phyloP scores from a whole-genome alignment of 106 monocot species.

The Iris macrosiphon region DNA sequence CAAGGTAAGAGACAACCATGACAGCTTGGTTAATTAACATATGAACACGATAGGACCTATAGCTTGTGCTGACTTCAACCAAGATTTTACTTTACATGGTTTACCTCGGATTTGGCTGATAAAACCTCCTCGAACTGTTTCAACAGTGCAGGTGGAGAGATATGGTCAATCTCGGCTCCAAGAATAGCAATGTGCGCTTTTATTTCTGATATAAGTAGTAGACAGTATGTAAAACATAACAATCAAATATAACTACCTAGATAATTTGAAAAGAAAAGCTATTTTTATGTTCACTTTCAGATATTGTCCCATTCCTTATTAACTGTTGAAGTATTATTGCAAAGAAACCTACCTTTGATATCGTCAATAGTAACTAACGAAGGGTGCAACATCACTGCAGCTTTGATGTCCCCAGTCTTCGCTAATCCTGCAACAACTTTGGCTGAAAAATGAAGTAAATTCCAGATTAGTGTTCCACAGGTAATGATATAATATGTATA shows the following conservation, averaged over 20 bases:
- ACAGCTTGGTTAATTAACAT: too few relatives aligned
- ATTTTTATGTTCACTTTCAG: too few relatives aligned
- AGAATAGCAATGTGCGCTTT: slow-evolving; percentile 49
- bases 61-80: too few relatives aligned
- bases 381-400: slow-evolving; percentile 67
- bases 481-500: too few relatives aligned
- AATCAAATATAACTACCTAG: too few relatives aligned
- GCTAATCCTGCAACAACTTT: slow-evolving; percentile 55
- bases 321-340: too few relatives aligned
- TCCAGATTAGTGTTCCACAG: not conserved
- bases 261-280: too few relatives aligned
- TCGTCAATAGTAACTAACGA: slow-evolving; percentile 66
- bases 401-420: slow-evolving; percentile 49
- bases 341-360: slow-evolving; percentile 57
- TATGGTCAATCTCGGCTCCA: slow-evolving; percentile 54
- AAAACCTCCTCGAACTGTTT: slow-evolving; percentile 57
- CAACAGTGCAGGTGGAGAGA: slow-evolving; percentile 42
- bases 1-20: too few relatives aligned
- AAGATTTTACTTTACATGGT: not conserved
- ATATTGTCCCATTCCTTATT: too few relatives aligned
- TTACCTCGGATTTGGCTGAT: slow-evolving; percentile 39
- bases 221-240: too few relatives aligned
- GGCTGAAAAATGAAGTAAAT: slow-evolving; percentile 32
- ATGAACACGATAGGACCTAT: too few relatives aligned
- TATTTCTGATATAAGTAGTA: too few relatives aligned